A percentile compares a stretch with the other conserved stretches of the same genome.
These are phyloP conservation scores for Nakazawaea laoshanensis DNA, from an alignment of 805 yeast species.

Conservation along the genomic window DNA sequence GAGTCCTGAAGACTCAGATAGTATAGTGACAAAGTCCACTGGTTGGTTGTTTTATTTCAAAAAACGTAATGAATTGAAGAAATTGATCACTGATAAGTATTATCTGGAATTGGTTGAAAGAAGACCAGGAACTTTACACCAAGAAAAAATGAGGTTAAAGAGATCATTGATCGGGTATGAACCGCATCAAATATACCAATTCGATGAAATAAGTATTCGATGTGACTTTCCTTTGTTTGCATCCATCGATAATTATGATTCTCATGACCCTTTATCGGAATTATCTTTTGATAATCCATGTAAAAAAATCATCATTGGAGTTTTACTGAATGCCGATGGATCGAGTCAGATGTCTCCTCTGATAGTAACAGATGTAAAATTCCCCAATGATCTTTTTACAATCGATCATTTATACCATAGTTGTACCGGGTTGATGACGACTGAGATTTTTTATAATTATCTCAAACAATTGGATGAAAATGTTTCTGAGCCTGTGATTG, in stretches of 20 bases:
- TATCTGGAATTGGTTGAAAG: conserved; percentile 14
- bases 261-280: conserved; percentile 5
- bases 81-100: conserved; percentile 19
- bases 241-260: not conserved
- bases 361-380: conserved; percentile 16
- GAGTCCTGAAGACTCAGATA: conserved; percentile 1
- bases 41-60: conserved; percentile 35
- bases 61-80: conserved; percentile 19
- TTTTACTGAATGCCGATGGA: conserved; percentile 22
- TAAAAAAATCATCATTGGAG: conserved; percentile 17
- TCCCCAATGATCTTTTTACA: conserved; percentile 6
- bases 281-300: conserved; percentile 13
- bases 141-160: conserved; percentile 19
- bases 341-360: conserved; percentile 18
- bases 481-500: conserved; percentile 14
- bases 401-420: conserved; percentile 14
- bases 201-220: conserved; percentile 26
- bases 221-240: conserved; percentile 9
- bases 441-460: conserved; percentile 19
- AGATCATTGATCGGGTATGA: conserved; percentile 12
- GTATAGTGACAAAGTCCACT: conserved; percentile 19
- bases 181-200: conserved; percentile 22
- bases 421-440: conserved; percentile 17
- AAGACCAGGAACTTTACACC: conserved; percentile 12
- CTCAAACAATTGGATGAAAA: conserved; percentile 12